A percentile compares a stretch with the other conserved stretches of the same genome.
phyloP scores from a whole-genome alignment of 2,329 filamentous ascomycete genomes.

The Daldinia eschscholtzii region DNA sequence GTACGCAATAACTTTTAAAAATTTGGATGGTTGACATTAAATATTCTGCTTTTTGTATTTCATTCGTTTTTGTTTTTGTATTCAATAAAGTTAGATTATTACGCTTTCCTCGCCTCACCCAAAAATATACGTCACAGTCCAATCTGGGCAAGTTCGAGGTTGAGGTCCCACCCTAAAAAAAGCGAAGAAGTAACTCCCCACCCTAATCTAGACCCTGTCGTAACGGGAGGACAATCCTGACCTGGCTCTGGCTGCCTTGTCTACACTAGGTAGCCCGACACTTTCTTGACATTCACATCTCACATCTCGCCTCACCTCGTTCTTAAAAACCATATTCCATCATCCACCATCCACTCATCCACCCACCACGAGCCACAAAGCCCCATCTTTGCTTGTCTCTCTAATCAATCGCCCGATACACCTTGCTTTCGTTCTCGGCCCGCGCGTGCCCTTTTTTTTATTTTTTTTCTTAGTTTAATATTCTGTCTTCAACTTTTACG shows the following conservation, averaged over 20 bases:
- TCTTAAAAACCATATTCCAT: conserved; percentile 17
- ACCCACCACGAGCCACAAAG: conserved; percentile 43
- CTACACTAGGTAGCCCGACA: conserved; percentile 30
- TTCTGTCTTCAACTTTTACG: conserved; percentile 15
- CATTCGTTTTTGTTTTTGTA: not conserved
- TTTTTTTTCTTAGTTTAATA: conserved; percentile 31
- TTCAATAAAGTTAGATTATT: not conserved
- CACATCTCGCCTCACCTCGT: conserved; percentile 29
- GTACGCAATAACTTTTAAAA: not conserved
- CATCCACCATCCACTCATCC: conserved; percentile 20
- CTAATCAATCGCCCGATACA: conserved; percentile 31
- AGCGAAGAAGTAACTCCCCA: not conserved
- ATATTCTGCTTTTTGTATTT: not conserved
- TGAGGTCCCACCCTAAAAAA: not conserved
- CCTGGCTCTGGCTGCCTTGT: conserved; percentile 21
- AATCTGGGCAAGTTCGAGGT: conserved; percentile 1
- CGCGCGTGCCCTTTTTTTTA: conserved; percentile 37
- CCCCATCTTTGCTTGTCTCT: conserved; percentile 40
- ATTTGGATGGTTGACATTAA: not conserved
- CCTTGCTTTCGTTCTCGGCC: conserved; percentile 35
- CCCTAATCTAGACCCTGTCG: conserved; percentile 25
- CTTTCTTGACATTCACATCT: conserved; percentile 31
- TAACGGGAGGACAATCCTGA: conserved; percentile 18
- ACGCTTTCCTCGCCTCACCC: not conserved
- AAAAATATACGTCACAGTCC: conserved; percentile 27